Conservation (phyloP, 345 rosid species). For the Alliaria petiolata region DNA sequence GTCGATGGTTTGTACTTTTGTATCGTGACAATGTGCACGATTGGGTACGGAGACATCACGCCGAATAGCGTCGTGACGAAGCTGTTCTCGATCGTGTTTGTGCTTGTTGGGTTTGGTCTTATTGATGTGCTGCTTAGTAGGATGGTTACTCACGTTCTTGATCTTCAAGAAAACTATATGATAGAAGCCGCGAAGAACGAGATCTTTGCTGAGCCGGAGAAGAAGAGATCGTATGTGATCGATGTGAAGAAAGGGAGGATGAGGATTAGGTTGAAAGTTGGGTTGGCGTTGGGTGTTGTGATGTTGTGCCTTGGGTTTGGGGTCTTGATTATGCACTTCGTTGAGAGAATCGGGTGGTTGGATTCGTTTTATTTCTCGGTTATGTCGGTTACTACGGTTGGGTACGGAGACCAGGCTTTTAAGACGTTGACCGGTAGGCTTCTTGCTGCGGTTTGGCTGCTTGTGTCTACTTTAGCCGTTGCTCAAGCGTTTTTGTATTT, state of each 20-base stretch:
- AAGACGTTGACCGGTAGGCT: constrained; percentile 59
- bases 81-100: constrained; percentile 79
- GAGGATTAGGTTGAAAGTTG: constrained; percentile 96
- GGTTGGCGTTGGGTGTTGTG: constrained; percentile 80
- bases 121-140: constrained; percentile 69
- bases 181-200: constrained; percentile 42
- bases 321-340: constrained; percentile 69
- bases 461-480: constrained; percentile 83
- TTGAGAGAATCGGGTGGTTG: constrained; percentile 73
- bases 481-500: constrained; percentile 77
- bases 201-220: constrained; percentile 32
- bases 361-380: constrained; percentile 88
- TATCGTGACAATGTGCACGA: constrained; percentile 92
- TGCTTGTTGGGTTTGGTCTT: constrained; percentile 83
- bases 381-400: constrained; percentile 95
- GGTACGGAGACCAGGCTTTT: constrained; percentile 84
- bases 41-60: constrained; percentile 90
- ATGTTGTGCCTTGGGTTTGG: constrained; percentile 84
- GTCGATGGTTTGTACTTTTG: constrained; percentile 90
- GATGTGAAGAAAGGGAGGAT: constrained; percentile 93
- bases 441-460: constrained; percentile 86
- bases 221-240: constrained; percentile 48
- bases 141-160: constrained; percentile 84
- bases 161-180: constrained; percentile 80
- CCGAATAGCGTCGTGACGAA: constrained; percentile 59